Conservation (phyloP, 495 filamentous ascomycete species). For the Hypoxylon trugodes region DNA sequence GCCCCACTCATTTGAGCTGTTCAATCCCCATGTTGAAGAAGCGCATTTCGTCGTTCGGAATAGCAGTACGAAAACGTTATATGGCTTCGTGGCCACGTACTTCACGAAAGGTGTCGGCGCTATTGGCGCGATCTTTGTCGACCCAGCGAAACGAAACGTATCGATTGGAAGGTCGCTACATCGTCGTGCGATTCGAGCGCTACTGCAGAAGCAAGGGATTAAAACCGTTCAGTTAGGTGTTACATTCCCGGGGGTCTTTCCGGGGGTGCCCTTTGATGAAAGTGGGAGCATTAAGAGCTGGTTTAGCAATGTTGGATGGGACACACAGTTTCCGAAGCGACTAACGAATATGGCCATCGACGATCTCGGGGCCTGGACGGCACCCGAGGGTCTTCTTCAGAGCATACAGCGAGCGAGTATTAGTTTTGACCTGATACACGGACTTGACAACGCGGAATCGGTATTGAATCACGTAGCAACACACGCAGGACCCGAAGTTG, state of each 20-base stretch:
- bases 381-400: slow-evolving; percentile 76
- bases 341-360: slow-evolving; percentile 68
- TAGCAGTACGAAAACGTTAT: slow-evolving; percentile 84
- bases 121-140: slow-evolving; percentile 85
- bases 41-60: slow-evolving; percentile 91
- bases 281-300: slow-evolving; percentile 62
- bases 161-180: slow-evolving; percentile 88
- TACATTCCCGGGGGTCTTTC: slow-evolving; percentile 78
- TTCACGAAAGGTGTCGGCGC: slow-evolving; percentile 77
- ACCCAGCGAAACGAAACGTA: slow-evolving; percentile 80
- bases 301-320: slow-evolving; percentile 61
- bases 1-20: slow-evolving; percentile 78
- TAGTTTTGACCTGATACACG: slow-evolving; percentile 82
- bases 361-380: slow-evolving; percentile 74
- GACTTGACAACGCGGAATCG: slow-evolving; percentile 75
- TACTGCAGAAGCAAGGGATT: slow-evolving; percentile 70
- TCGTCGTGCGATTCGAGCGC: slow-evolving; percentile 74
- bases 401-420: slow-evolving; percentile 73
- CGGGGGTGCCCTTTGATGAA: slow-evolving; percentile 73
- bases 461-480: slow-evolving; percentile 79
- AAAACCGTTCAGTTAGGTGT: slow-evolving; percentile 82
- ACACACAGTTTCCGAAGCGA: slow-evolving; percentile 59
- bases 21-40: slow-evolving; percentile 72
- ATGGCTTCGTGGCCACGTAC: slow-evolving; percentile 90
- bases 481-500: slow-evolving; percentile 79